phyloP scores from a whole-genome alignment of 306 rosid species.

The Sindora glabra region DNA sequence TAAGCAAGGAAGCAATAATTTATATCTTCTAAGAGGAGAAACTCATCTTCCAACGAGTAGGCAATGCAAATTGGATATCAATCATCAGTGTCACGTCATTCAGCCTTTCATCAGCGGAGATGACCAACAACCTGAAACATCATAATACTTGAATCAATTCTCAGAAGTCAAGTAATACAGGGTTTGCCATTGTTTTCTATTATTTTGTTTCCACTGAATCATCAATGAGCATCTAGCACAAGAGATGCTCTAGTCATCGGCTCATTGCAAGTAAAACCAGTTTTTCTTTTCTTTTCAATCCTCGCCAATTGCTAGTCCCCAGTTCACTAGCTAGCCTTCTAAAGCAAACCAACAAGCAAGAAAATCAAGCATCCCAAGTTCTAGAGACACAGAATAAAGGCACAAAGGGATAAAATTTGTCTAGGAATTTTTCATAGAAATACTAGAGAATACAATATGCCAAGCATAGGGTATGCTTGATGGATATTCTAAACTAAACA shows the following conservation, averaged over 20 bases:
- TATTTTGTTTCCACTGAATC: not conserved
- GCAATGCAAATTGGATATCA: slow-evolving; percentile 18
- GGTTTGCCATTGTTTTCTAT: not conserved
- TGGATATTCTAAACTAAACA: not conserved
- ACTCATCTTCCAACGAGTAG: slow-evolving; percentile 70
- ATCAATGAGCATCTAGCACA: not conserved
- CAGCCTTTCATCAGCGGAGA: slow-evolving; percentile 16
- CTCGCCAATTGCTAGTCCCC: not conserved
- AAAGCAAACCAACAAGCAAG: not conserved
- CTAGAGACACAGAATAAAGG: not conserved
- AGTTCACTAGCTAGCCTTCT: not conserved
- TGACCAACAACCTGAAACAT: slow-evolving; percentile 52
- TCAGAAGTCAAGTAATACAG: slow-evolving; percentile 9
- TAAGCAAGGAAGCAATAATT: slow-evolving; percentile 41
- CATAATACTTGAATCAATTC: slow-evolving; percentile 30
- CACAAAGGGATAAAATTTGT: no score
- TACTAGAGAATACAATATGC: not conserved
- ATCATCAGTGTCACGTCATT: slow-evolving; percentile 28
- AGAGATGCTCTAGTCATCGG: not conserved
- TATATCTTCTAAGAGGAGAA: slow-evolving; percentile 93
- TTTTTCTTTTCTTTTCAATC: not conserved
- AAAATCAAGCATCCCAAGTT: slow-evolving; percentile 3
- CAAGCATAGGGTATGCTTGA: not conserved
- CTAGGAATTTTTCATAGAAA: not conserved
- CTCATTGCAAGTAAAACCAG: not conserved